Conservation (phyloP, 192 early-diverging fungal species). For the Glomus cerebriforme region DNA sequence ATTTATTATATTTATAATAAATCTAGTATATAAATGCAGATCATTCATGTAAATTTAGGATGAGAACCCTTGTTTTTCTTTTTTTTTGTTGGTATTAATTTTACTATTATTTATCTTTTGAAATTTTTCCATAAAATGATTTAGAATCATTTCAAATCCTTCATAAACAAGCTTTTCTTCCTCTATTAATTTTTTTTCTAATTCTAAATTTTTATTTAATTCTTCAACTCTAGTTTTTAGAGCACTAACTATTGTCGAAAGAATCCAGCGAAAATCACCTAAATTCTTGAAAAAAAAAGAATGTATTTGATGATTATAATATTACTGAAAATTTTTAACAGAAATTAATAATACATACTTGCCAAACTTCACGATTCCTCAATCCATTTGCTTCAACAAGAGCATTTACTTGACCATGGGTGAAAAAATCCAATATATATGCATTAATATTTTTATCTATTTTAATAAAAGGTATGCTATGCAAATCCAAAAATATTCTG, state of each 20-base stretch:
- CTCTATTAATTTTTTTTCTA: not conserved
- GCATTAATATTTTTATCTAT: slow-evolving; percentile 4
- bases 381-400: slow-evolving; percentile 31
- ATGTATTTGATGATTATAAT: not conserved
- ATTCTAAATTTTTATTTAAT: not conserved
- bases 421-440: slow-evolving; percentile 25
- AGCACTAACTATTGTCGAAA: not conserved
- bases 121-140: slow-evolving; percentile 13
- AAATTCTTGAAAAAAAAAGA: not conserved
- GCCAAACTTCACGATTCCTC: slow-evolving; percentile 31
- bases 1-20: too few relatives aligned
- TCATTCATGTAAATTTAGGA: too few relatives aligned
- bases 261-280: slow-evolving; percentile 10
- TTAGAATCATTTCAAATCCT: slow-evolving; percentile 14
- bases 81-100: too few relatives aligned
- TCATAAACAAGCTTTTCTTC: not conserved
- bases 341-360: not conserved
- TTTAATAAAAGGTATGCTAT: slow-evolving; percentile 18
- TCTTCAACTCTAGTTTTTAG: not conserved
- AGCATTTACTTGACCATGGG: slow-evolving; percentile 12
- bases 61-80: too few relatives aligned
- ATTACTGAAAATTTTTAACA: not conserved
- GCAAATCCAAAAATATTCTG: slow-evolving; percentile 13
- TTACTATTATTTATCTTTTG: too few relatives aligned
- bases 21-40: too few relatives aligned